Base-by-base conservation (phyloP, 1,284 basidiomycete genomes). In the Cryptococcus sp. region DNA sequence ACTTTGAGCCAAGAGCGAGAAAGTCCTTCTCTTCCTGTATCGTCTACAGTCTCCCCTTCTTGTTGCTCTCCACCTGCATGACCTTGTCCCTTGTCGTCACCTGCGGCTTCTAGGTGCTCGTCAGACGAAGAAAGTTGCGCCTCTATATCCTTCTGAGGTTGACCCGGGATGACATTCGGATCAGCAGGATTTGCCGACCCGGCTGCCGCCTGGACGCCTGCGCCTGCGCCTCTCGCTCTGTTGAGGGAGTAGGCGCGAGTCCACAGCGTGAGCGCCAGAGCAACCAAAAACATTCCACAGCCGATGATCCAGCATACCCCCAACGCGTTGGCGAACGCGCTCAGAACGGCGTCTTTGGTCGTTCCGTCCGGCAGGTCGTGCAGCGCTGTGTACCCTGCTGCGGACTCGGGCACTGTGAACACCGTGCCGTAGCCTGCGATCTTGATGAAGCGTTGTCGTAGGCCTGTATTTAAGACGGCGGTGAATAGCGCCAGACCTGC, bases 381-480 rank as follows among this genome's bases (percentile, higher is more conserved):
- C 38, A 78, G 48, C 2, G 57, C 61, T 16, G 58, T 49, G 58
- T 77, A 78, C 0, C 69, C 77, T 10, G 50, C 64, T 5, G 70
- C 58, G 15, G 61, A 64, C 16, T 65, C 68, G 0, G 77, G 77
- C 0, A 68, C 65, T 0, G 49, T 42, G 40, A 75, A 73, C 27
- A 63, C 63, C 0, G 65, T 70, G 2, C 73, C 75, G 47, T 67
- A 75, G 0, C 71, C 73, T 19, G 60, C 53, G 1, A 77, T 71
- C 13, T 56, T 49, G 5, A 54, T 51, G 54, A 77, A 77, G 23
- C 65, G 52, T 3, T 60, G 57, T 25, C 76, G 60, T 13, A 78
- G 54, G 10, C 67, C 66, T 8, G 70, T 66, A 52, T 75, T 76
- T 43, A 77, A 61, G 13, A 77, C 63, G 8, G 75, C 75, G 10